Percentiles rank a stretch among this genome's conserved stretches.
These are phyloP conservation scores for Paramecium tetraurelia DNA, from an alignment of 73 alveolate genomes.

Conservation along the genomic window DNA sequence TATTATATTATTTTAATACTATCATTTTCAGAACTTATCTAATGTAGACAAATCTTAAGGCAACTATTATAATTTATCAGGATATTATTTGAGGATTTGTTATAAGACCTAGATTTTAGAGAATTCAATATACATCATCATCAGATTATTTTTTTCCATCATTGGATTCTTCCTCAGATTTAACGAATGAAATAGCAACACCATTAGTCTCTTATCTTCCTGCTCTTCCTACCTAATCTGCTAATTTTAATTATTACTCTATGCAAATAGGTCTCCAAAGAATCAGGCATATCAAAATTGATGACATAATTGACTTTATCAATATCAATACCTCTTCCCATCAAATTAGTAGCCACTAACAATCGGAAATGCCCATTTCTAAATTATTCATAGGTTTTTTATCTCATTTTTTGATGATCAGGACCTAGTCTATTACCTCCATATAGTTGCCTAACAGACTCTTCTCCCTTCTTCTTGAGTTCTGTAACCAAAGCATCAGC, in stretches of 20 bases:
- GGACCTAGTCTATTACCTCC: neutral
- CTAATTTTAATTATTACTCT: constrained; percentile 70
- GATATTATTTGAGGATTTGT: constrained; percentile 27
- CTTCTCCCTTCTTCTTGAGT: constrained; percentile 48
- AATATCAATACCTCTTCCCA: constrained; percentile 99
- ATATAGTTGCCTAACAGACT: constrained; percentile 29
- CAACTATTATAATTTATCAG: neutral
- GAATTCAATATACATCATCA: neutral
- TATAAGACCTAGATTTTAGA: neutral
- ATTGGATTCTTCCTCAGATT: constrained; percentile 83
- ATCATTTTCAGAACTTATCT: constrained; percentile 42
- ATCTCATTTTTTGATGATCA: constrained; percentile 29
- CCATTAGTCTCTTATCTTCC: constrained; percentile 99
- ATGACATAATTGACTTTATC: constrained; percentile 99
- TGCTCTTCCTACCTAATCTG: constrained; percentile 94
- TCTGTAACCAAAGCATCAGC: constrained; percentile 53
- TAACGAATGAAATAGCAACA: constrained; percentile 92
- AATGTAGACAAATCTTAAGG: constrained; percentile 24
- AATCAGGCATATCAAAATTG: constrained; percentile 96
- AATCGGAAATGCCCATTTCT: constrained; percentile 97
- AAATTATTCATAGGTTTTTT: constrained; percentile 65
- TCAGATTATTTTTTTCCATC: neutral
- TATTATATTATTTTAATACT: constrained; percentile 2
- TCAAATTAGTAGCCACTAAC: constrained; percentile 98
- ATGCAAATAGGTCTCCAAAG: constrained; percentile 85